These are phyloP conservation scores for Chlorella sp. DNA, from an alignment of 139 green algal genomes.

Conservation along the genomic window DNA sequence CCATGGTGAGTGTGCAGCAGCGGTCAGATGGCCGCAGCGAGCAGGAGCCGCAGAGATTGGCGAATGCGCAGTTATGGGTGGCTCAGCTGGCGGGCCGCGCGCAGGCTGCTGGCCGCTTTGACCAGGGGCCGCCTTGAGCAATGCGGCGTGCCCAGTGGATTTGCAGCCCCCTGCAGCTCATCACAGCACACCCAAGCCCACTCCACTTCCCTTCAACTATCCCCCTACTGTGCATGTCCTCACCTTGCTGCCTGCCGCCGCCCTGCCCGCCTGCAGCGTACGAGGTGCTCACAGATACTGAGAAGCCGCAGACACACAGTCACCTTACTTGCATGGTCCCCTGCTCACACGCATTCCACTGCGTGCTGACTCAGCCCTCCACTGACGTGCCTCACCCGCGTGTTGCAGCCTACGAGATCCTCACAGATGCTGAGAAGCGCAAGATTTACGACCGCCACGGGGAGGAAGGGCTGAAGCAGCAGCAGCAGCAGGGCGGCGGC, in stretches of 20 bases:
- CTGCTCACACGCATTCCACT: neutral
- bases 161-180: too few relatives aligned
- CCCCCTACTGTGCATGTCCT: neutral
- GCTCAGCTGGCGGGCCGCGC: too few relatives aligned
- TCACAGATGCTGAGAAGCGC: constrained; percentile 92
- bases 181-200: neutral
- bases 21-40: neutral
- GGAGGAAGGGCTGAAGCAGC: constrained; percentile 97
- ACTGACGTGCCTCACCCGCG: neutral
- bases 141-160: too few relatives aligned
- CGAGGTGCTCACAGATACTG: too few relatives aligned
- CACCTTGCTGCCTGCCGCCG: neutral
- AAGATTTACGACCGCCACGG: constrained; percentile 97
- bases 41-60: neutral
- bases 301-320: too few relatives aligned
- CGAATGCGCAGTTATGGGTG: too few relatives aligned
- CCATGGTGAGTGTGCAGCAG: constrained; percentile 63
- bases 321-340: too few relatives aligned
- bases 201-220: neutral
- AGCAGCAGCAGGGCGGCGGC: constrained; percentile 65
- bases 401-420: constrained; percentile 93
- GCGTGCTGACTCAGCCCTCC: neutral
- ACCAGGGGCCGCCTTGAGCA: too few relatives aligned
- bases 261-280: neutral
- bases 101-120: too few relatives aligned